A percentile compares a stretch with the other conserved stretches of the same genome.
Conservation (phyloP, 2,329 filamentous ascomycete species). For the Phaeomoniella chlamydospora region DNA sequence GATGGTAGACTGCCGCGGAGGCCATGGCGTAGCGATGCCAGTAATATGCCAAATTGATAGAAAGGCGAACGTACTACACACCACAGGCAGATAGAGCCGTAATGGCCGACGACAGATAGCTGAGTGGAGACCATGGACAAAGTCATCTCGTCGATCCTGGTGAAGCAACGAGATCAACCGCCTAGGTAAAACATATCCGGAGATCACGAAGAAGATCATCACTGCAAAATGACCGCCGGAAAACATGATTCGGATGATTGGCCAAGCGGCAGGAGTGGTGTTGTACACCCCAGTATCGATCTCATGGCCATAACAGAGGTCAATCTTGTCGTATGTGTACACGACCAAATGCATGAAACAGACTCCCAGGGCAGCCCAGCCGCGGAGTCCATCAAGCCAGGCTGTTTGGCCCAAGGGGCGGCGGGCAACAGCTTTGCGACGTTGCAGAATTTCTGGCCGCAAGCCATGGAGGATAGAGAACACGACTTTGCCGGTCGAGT, state of each 20-base stretch:
- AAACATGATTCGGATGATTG: slow-evolving; percentile 24
- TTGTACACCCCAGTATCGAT: slow-evolving; percentile 19
- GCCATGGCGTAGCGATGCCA: slow-evolving; percentile 13
- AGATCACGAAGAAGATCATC: slow-evolving; percentile 30
- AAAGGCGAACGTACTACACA: slow-evolving; percentile 23
- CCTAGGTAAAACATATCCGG: slow-evolving; percentile 29
- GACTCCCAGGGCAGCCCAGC: slow-evolving; percentile 28
- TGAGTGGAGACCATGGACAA: slow-evolving; percentile 21
- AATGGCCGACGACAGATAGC: slow-evolving; percentile 28
- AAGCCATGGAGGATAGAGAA: too few relatives aligned
- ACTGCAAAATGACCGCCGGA: slow-evolving; percentile 28
- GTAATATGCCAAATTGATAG: slow-evolving; percentile 23
- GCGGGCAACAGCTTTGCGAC: too few relatives aligned
- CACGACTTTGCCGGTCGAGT: too few relatives aligned
- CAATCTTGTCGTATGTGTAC: slow-evolving; percentile 20
- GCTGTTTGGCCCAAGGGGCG: too few relatives aligned
- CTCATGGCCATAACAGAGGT: too few relatives aligned
- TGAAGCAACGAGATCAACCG: slow-evolving; percentile 22
- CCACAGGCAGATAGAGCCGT: slow-evolving; percentile 27
- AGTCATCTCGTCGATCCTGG: slow-evolving; percentile 19
- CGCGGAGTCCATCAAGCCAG: slow-evolving; percentile 24
- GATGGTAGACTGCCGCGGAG: slow-evolving; percentile 3
- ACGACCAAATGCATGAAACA: slow-evolving; percentile 31
- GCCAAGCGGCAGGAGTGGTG: slow-evolving; percentile 18
- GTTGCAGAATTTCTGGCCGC: too few relatives aligned